Evolutionary conservation across 1,284 basidiomycete species (phyloP), one percentile per base, ranked within the genome.

Genomic region (Laetiporus sulphureus): DNA sequence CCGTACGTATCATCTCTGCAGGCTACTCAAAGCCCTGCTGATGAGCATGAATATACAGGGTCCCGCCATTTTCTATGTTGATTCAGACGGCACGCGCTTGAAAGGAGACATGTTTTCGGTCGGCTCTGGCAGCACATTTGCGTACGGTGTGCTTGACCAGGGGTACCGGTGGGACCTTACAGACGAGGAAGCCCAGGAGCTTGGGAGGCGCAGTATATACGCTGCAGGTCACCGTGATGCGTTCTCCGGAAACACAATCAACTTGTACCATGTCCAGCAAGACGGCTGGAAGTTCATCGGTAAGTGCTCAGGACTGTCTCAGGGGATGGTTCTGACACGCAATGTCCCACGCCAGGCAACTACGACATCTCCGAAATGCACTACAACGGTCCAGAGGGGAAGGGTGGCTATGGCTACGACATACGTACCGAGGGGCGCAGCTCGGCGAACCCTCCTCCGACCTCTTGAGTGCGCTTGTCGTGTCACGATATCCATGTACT

Each of bases 71-170:
- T 99, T 94, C 70, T 99, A 99, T 63, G 96, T 99, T 43, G 96
- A 99, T 67, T 95, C 91, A 12, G 96, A 99, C 52, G 96, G 96
- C 29, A 89, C 91, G 8, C 83, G 96, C 19, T 71, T 99, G 42
- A 97, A 95, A 63, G 95, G 96, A 34, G 87, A 99, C 64, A 65
- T 98, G 12, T 99, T 99, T 72, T 97, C 93, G 5, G 96, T 99
- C 30, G 96, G 96, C 25, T 98, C 95, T 3, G 96, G 96, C 57
- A 92, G 89, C 58, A 99, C 96, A 0, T 98, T 95, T 57, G 96
- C 96, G 4, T 99, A 99, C 58, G 95, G 95, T 76, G 93, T 99
- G 3, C 77, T 99, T 32, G 96, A 99, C 65, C 94, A 97, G 65
- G 92, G 86, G 2, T 98, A 98, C 68, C 79, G 71, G 45, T 99